Percentiles rank a stretch among this genome's conserved stretches.
phyloP scores from a whole-genome alignment of 345 rosid species.

The Dovyalis caffra region DNA sequence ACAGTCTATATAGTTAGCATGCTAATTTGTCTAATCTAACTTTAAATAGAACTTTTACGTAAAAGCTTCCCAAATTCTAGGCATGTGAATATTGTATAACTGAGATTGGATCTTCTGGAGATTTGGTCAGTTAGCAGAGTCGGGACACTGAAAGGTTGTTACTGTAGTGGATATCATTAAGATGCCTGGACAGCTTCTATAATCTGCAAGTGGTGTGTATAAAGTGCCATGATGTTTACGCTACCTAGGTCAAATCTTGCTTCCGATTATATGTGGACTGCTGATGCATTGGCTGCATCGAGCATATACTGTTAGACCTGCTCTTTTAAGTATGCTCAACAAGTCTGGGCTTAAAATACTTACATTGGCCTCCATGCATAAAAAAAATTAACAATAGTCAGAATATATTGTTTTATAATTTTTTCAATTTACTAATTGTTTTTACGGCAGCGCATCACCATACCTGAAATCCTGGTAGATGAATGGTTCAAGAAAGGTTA shows the following conservation, averaged over 20 bases:
- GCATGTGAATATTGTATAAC: neutral
- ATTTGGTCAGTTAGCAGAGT: neutral
- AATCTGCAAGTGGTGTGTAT: neutral
- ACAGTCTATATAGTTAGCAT: neutral
- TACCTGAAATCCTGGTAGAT: slow-evolving; percentile 77
- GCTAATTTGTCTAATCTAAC: neutral
- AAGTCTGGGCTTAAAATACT: neutral
- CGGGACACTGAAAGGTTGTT: neutral
- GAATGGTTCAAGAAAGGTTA: slow-evolving; percentile 90
- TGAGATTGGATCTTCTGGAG: neutral
- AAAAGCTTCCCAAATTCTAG: neutral
- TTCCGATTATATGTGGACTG: neutral
- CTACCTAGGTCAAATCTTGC: neutral
- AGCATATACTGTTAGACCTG: neutral
- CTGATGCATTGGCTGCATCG: neutral
- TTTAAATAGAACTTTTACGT: neutral
- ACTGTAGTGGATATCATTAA: neutral
- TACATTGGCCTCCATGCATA: neutral
- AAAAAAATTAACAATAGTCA: neutral
- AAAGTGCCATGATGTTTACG: neutral
- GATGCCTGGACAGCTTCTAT: neutral
- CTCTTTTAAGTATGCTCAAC: neutral
- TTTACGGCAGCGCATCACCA: slow-evolving; percentile 69
- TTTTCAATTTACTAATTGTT: neutral
- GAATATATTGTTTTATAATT: neutral